Base-by-base conservation (phyloP, 2,329 filamentous ascomycete species). In the Cercospora zeina region DNA sequence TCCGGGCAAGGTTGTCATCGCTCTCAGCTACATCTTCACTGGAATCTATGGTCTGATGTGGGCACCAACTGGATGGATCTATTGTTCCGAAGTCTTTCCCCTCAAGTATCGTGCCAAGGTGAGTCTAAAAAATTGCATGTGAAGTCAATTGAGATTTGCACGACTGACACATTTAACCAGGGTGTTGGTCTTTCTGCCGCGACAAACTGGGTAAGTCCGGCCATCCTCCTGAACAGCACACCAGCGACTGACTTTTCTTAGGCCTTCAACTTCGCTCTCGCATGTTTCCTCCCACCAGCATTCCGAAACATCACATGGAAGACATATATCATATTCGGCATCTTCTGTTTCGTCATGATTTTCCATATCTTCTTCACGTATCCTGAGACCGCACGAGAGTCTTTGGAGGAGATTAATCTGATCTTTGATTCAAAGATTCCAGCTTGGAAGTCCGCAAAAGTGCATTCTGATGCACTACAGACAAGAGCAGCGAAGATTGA, bases 301-400 rank as follows among this genome's bases (percentile, higher is more conserved):
- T 84, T 87, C 73, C 74, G 78, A 47, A 85, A 85, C 70, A 86
- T 86, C 69, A 78, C 77, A 11, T 86, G 80, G 76, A 81, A 80
- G 65, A 75, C 83, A 1, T 82, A 91, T 75, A 83, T 91, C 74
- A 81, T 92, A 65, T 92, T 92, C 70, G 89, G 82, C 13, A 81
- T 85, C 8, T 65, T 91, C 78, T 89, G 88, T 72, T 82, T 80
- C 0, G 79, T 80, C 4, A 88, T 88, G 67, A 85, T 85, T 2
- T 60, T 67, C 39, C 65, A 67, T 37, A 67, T 67, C 60, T 81
- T 73, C 64, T 73, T 81, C 60, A 79, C 74, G 1, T 80, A 76
- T 61, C 75, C 69, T 1, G 68, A 70, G 33, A 77, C 75, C 11
- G 73, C 72, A 21, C 64, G 70, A 11, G 75, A 76, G 65, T 74